Evolutionary conservation across 768 basidiomycete genomes (phyloP).

Genomic region (Mycena alexandri): DNA sequence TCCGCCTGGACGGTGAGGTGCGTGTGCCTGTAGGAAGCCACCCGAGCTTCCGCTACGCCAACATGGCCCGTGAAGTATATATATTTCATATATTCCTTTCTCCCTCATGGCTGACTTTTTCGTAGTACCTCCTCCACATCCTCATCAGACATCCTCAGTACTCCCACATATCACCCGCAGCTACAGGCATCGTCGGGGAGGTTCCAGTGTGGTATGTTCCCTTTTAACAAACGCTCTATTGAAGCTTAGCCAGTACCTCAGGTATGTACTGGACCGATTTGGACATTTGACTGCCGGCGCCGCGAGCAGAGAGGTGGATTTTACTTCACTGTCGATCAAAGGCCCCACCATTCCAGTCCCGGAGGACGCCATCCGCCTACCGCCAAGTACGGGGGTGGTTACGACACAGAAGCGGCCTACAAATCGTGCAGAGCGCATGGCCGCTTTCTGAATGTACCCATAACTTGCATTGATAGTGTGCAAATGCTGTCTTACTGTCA

Average conservation of each 20-base stretch:
- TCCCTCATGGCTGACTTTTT: constrained; percentile 18
- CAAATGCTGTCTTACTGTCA: no score
- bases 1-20: constrained; percentile 36
- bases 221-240: no score
- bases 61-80: constrained; percentile 34
- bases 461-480: no score
- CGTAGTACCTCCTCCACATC: constrained; percentile 32
- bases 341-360: constrained; percentile 19
- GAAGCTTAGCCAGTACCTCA: no score
- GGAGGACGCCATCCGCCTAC: constrained; percentile 11
- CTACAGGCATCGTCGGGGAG: constrained; percentile 29
- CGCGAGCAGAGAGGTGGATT: background rate
- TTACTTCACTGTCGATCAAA: constrained; percentile 22
- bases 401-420: constrained; percentile 35
- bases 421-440: constrained; percentile 9
- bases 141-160: constrained; percentile 36
- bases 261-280: constrained; percentile 30
- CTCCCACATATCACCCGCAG: constrained; percentile 35
- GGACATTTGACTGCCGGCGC: constrained; percentile 2
- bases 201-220: constrained; percentile 32
- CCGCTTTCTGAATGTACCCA: background rate
- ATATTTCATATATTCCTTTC: background rate
- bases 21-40: constrained; percentile 33
- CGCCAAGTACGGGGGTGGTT: constrained; percentile 3
- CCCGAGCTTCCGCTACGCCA: constrained; percentile 34